Evolutionary conservation across 2,329 filamentous ascomycete genomes (phyloP).

Genomic region (Microcera coccophila): DNA sequence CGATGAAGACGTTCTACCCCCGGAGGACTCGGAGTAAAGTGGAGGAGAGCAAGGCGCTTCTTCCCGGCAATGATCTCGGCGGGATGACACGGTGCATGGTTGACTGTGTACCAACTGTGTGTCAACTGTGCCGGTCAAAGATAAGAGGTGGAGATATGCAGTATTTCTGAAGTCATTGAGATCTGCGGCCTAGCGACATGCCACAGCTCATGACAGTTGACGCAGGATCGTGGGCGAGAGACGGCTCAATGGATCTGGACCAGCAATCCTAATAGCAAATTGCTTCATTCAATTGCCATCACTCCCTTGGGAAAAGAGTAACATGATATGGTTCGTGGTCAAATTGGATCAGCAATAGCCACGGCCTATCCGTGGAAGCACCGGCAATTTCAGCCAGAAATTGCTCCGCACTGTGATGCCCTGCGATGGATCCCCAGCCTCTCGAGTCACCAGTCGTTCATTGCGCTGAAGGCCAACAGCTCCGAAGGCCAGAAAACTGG

Average conservation of each 20-base stretch:
- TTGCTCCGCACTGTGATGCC: background rate
- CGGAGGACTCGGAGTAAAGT: slow-evolving; percentile 9
- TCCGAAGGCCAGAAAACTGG: too few species aligned
- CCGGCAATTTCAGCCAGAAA: background rate
- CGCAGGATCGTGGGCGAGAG: background rate
- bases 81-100: background rate
- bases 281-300: background rate
- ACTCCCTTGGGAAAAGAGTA: background rate
- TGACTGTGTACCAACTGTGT: background rate
- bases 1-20: slow-evolving; percentile 6
- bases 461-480: too few species aligned
- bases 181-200: background rate
- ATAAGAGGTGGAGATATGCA: background rate
- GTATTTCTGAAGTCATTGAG: background rate
- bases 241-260: background rate
- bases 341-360: background rate
- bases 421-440: background rate
- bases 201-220: background rate
- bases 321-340: background rate
- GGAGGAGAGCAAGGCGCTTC: slow-evolving; percentile 16
- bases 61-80: slow-evolving; percentile 22
- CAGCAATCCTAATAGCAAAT: background rate
- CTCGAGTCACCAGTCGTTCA: background rate
- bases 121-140: too few species aligned
- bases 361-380: background rate